Base-by-base conservation (phyloP, 176 grass and related monocot genomes). In the Neostapfia colusana region DNA sequence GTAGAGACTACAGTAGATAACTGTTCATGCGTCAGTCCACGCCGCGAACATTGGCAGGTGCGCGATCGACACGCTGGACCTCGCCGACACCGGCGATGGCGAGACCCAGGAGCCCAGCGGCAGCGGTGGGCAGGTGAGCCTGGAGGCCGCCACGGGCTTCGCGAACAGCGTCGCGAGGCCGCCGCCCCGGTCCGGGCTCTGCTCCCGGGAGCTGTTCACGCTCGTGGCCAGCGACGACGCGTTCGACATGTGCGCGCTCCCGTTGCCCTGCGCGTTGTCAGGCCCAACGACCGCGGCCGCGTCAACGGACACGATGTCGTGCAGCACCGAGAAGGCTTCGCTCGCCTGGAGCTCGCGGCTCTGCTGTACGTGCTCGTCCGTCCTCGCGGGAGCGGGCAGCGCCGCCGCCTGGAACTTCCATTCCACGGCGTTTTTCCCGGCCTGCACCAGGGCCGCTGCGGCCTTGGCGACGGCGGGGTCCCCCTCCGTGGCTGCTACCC, bases 11-110 rank as follows among this genome's bases (percentile, higher is more conserved):
- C 17, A 2, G 51, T 21, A 53, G 17, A 6, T 24, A 24, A 7
- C 20, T 39, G 5, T 13, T 94, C 82, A 98, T 1, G 87, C 83
- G 81, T 95, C 95, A 1, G 91, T 88, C 95, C 95, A 99, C 36
- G 92, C 83, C 34, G 92, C 65, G 63, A 95, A 99, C 78, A 95
- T 31, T 4, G 95, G 89, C 83, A 95, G 67, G 77, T 95, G 92
- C 38, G 87, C 77, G 71, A 95, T 88, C 36, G 96, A 91, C 63
- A 92, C 77, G 35, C 77, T 70, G 28, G 89, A 71, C 58, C 92
- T 58, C 16, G 84, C 60, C 17, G 79, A 79, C 27, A 31, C 60
- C 16, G 91, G 64, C 34, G 87, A 10, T 1, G 92, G 49, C 45
- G 73, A 65, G 0, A 81, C 71, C 89, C 91, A 95, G 64, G 89